phyloP scores from a whole-genome alignment of 202 grass and related monocot genomes.

The Hordeum pubiflorum region DNA sequence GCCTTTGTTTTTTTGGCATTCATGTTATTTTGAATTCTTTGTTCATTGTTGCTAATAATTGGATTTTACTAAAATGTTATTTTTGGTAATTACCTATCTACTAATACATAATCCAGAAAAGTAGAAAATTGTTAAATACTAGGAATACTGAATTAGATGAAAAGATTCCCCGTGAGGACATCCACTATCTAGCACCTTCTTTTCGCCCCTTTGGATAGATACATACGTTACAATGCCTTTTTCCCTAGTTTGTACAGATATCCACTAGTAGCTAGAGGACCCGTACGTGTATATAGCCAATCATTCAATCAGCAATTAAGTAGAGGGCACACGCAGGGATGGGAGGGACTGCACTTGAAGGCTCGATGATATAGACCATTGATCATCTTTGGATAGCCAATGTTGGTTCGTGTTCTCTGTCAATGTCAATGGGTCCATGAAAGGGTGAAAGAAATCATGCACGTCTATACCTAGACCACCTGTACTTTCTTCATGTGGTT shows the following conservation, averaged over 20 bases:
- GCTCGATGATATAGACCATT: constrained; percentile 15
- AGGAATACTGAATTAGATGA: background rate
- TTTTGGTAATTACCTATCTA: background rate
- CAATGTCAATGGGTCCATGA: background rate
- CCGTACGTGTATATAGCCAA: constrained; percentile 19
- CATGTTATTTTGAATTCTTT: background rate
- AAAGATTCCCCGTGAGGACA: background rate
- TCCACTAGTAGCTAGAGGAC: background rate
- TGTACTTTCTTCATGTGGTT: constrained; percentile 33
- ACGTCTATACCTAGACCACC: constrained; percentile 28
- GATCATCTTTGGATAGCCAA: constrained; percentile 7
- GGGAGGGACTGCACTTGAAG: constrained; percentile 33
- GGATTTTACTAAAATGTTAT: background rate
- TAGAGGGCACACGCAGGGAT: constrained; percentile 32
- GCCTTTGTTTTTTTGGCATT: background rate
- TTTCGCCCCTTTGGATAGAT: constrained; percentile 21
- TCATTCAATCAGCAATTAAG: constrained; percentile 25
- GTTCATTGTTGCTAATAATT: background rate
- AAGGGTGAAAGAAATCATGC: background rate
- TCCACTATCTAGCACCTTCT: background rate
- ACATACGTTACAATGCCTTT: background rate
- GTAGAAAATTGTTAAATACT: background rate
- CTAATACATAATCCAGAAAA: background rate
- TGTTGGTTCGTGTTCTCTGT: constrained; percentile 15
- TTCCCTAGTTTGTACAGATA: background rate